phyloP scores from a whole-genome alignment of 2,329 filamentous ascomycete species.

The Aspergillus amoenus region DNA sequence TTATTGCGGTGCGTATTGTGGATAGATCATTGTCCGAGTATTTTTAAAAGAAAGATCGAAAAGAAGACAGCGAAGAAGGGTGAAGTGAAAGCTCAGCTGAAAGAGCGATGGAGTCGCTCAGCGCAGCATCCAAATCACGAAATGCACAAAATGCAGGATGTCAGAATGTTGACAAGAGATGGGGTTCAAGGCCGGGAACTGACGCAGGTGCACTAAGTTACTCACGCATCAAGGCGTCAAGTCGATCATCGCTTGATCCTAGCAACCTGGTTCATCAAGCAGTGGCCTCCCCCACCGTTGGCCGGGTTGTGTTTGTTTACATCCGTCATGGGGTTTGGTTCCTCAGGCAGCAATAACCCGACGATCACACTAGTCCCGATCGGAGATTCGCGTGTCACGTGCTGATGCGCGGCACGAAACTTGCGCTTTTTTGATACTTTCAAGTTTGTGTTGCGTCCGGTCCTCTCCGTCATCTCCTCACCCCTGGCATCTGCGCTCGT shows the following conservation, averaged over 20 bases:
- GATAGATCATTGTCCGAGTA: constrained; percentile 31
- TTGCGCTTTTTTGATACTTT: constrained; percentile 20
- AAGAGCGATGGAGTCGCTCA: constrained; percentile 14
- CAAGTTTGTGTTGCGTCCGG: not conserved
- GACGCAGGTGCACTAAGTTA: constrained; percentile 5
- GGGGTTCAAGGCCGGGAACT: not conserved
- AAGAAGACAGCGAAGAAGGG: constrained; percentile 4
- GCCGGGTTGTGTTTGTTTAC: constrained; percentile 39
- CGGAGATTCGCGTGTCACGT: constrained; percentile 27
- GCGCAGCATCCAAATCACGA: constrained; percentile 10
- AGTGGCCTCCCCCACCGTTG: constrained; percentile 7
- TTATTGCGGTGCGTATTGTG: constrained; percentile 29
- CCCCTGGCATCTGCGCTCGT: not conserved
- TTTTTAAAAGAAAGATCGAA: constrained; percentile 15
- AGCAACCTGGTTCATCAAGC: constrained; percentile 5
- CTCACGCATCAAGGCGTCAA: constrained; percentile 2
- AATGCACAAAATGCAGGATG: constrained; percentile 2
- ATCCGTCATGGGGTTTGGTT: constrained; percentile 24
- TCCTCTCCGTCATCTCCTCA: not conserved
- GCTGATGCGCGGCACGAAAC: constrained; percentile 13
- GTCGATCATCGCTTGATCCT: not conserved
- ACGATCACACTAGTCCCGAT: constrained; percentile 30
- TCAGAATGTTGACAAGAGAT: constrained; percentile 8
- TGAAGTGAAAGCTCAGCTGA: constrained; percentile 7
- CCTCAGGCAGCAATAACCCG: constrained; percentile 27